Base-by-base conservation (phyloP, 805 yeast genomes). In the Kuraishia hungarica region DNA sequence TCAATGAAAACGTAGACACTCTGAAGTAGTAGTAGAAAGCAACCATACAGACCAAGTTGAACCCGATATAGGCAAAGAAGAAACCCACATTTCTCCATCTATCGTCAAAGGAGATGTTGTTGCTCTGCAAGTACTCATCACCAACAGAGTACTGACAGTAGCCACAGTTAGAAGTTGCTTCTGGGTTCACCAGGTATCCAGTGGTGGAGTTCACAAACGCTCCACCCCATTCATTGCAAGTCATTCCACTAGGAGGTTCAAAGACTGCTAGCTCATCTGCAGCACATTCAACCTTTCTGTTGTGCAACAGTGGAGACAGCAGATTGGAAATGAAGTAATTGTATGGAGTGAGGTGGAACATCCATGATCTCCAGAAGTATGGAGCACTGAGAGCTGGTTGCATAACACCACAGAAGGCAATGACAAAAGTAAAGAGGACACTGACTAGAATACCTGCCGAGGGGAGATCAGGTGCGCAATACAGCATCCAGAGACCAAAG, bases 291-390 rank as follows among this genome's bases (percentile, higher is more conserved):
- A 87, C 84, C 43, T 68, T 64, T 58, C 79, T 73, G 46, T 75
- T 77, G 59, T 84, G 84, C 60, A 77, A 70, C 53, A 77, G 74
- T 29, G 65, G 69, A 24, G 71, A 74, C 50, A 83, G 72, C 58
- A 86, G 72, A 26, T 48, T 52, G 59, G 81, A 82, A 56, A 88
- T 72, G 66, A 85, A 80, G 64, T 89, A 89, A 1, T 93, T 86
- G 69, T 79, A 78, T 10, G 87, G 96, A 24, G 89, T 84, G 21
- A 75, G 76, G 60, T 86, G 79, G 79, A 87, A 84, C 91, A 89
- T 86, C 67, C 86, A 89, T 51, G 80, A 82, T n/a, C 39, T 15
- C 96, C 96, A 89, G 74, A 89, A 89, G 1, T 88, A 83, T 13
- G 96, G 94, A 84, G 87, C 78, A 54, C 75, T 69, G 2, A 58